Evolutionary conservation across 441 rosid species (phyloP).

Genomic region (Arabidopsis lyrata): DNA sequence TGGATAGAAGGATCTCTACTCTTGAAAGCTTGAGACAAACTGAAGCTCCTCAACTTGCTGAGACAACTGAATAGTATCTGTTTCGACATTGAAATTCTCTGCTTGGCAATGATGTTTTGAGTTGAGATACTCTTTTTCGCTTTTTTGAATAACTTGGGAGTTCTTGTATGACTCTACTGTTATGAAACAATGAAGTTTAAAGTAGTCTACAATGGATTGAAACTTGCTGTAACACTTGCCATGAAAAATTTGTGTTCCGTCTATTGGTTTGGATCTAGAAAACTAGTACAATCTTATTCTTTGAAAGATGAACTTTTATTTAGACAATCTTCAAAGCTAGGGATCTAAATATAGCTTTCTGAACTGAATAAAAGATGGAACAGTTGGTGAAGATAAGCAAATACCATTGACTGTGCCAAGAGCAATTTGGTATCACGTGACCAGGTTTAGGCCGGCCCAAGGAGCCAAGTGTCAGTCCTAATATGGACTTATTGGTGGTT

Average conservation of each 20-base stretch:
- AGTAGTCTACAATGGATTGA: constrained; percentile 33
- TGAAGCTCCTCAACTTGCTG: constrained; percentile 62
- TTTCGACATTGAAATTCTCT: constrained; percentile 34
- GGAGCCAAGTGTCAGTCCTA: not conserved
- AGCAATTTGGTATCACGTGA: constrained; percentile 5
- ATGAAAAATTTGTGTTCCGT: not conserved
- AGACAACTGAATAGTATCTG: constrained; percentile 56
- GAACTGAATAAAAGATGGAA: not conserved
- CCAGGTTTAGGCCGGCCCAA: not conserved
- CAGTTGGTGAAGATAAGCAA: constrained; percentile 8
- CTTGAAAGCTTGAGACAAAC: constrained; percentile 70
- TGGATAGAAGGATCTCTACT: constrained; percentile 66
- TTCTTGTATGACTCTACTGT: constrained; percentile 32
- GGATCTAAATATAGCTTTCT: constrained; percentile 48
- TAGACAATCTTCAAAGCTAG: constrained; percentile 45
- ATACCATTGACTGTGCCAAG: not conserved
- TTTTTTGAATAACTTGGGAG: constrained; percentile 48
- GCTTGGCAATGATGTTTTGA: constrained; percentile 25
- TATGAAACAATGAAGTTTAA: constrained; percentile 32
- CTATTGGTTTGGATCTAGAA: constrained; percentile 13
- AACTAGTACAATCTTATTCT: constrained; percentile 40
- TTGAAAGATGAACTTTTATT: constrained; percentile 40
- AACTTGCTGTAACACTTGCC: constrained; percentile 36
- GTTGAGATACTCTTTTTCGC: not conserved
- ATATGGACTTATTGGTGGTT: constrained; percentile 1